phyloP scores from a whole-genome alignment of 768 basidiomycete species.

The Holtermannia corniformis region DNA sequence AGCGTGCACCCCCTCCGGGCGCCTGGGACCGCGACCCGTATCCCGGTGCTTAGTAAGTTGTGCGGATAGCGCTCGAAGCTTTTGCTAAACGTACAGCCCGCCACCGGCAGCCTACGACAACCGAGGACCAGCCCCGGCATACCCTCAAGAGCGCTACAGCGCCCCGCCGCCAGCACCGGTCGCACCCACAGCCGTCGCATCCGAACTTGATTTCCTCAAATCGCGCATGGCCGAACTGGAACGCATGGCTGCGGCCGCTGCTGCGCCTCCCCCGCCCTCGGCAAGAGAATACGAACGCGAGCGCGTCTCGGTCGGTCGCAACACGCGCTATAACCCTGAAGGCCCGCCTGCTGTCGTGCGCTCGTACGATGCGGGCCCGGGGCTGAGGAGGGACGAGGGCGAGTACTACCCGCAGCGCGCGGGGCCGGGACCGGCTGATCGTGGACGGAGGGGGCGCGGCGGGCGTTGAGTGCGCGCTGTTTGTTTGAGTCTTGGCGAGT shows the following conservation, averaged over 20 bases:
- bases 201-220: slow-evolving; percentile 2
- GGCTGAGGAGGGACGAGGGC: not conserved
- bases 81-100: not conserved
- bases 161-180: not conserved
- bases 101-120: not conserved
- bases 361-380: not conserved
- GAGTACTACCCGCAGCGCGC: too few relatives aligned
- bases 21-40: not conserved
- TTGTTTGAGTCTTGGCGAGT: too few relatives aligned
- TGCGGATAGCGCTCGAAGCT: too few relatives aligned
- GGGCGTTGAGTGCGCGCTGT: too few relatives aligned
- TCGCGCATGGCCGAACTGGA: slow-evolving; percentile 2
- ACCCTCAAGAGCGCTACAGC: not conserved
- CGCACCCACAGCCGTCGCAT: not conserved
- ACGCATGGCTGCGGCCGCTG: not conserved
- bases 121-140: not conserved
- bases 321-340: not conserved
- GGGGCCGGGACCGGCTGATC: too few relatives aligned
- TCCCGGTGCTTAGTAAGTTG: not conserved
- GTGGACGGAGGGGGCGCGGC: too few relatives aligned
- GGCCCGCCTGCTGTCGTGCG: not conserved
- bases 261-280: not conserved
- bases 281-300: too few relatives aligned
- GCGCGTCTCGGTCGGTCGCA: not conserved
- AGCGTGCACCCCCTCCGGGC: too few relatives aligned